Evolutionary conservation across 2,329 filamentous ascomycete genomes (phyloP).

Genomic region (Pseudopyricularia cyperi): DNA sequence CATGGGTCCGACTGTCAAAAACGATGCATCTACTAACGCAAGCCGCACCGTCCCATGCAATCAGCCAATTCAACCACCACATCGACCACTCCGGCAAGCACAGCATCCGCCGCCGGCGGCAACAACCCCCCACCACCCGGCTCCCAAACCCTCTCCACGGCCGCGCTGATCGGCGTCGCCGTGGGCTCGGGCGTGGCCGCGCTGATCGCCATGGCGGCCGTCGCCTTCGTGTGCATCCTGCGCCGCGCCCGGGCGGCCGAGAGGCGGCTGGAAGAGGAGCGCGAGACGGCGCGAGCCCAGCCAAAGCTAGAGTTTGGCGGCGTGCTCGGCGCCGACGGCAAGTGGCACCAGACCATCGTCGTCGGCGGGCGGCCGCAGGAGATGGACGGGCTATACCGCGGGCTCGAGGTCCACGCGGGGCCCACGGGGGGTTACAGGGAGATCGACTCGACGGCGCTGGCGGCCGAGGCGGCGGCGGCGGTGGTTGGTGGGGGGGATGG

Average conservation of each 20-base stretch:
- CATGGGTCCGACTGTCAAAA: neutral
- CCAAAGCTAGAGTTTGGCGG: neutral
- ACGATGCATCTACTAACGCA: neutral
- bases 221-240: conserved; percentile 6
- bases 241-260: neutral
- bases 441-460: neutral
- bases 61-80: neutral
- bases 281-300: neutral
- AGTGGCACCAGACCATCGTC: neutral
- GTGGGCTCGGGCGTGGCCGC: conserved; percentile 10
- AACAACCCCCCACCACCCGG: neutral
- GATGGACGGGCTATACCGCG: conserved; percentile 2
- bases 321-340: neutral
- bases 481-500: too few relatives aligned
- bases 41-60: neutral
- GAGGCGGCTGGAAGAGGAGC: neutral
- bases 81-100: neutral
- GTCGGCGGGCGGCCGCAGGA: conserved; percentile 1
- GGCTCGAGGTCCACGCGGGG: conserved; percentile 1
- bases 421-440: neutral
- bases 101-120: neutral
- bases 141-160: conserved; percentile 1
- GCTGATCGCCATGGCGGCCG: conserved; percentile 6
- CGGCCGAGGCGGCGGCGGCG: neutral
- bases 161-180: conserved; percentile 10